Percentiles rank a stretch among this genome's conserved stretches.
Conservation (phyloP, 2,329 filamentous ascomycete species). For the Diplodia corticola region DNA sequence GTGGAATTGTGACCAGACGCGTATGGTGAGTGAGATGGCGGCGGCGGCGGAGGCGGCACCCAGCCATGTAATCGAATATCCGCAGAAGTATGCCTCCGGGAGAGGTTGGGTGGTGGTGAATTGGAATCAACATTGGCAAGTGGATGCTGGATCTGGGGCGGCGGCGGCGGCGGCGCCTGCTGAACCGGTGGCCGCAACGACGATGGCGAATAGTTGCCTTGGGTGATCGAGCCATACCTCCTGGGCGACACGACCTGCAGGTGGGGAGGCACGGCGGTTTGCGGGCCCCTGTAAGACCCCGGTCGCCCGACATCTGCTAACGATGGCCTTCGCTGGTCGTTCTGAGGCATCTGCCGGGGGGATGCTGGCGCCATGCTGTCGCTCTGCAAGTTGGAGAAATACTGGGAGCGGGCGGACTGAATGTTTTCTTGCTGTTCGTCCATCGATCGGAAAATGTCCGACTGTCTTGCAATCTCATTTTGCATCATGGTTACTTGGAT, state of each 20-base stretch:
- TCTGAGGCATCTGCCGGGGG: slow-evolving; percentile 81
- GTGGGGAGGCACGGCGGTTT: slow-evolving; percentile 78
- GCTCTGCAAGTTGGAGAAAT: slow-evolving; percentile 44
- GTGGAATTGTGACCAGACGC: slow-evolving; percentile 61
- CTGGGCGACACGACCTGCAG: slow-evolving; percentile 70
- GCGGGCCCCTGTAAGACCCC: slow-evolving; percentile 55
- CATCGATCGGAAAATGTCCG: slow-evolving; percentile 57
- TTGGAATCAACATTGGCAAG: slow-evolving; percentile 53
- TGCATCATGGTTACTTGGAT: slow-evolving; percentile 57
- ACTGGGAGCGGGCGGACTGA: slow-evolving; percentile 56
- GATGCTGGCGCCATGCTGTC: slow-evolving; percentile 71
- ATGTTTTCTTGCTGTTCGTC: slow-evolving; percentile 66
- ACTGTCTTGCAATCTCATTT: slow-evolving; percentile 62
- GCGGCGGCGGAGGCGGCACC: slow-evolving; percentile 48
- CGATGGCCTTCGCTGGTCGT: slow-evolving; percentile 74
- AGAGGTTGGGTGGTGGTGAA: slow-evolving; percentile 66
- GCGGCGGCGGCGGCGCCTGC: slow-evolving; percentile 65
- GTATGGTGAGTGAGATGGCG: slow-evolving; percentile 62
- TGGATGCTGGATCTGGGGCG: slow-evolving; percentile 63
- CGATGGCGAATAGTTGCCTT: slow-evolving; percentile 67
- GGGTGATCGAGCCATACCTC: slow-evolving; percentile 84
- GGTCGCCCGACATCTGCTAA: slow-evolving; percentile 62
- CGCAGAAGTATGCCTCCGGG: slow-evolving; percentile 87
- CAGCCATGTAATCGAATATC: slow-evolving; percentile 76
- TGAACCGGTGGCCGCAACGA: slow-evolving; percentile 71